Conservation (phyloP, 2,329 filamentous ascomycete species). For the Passalora sequoiae region DNA sequence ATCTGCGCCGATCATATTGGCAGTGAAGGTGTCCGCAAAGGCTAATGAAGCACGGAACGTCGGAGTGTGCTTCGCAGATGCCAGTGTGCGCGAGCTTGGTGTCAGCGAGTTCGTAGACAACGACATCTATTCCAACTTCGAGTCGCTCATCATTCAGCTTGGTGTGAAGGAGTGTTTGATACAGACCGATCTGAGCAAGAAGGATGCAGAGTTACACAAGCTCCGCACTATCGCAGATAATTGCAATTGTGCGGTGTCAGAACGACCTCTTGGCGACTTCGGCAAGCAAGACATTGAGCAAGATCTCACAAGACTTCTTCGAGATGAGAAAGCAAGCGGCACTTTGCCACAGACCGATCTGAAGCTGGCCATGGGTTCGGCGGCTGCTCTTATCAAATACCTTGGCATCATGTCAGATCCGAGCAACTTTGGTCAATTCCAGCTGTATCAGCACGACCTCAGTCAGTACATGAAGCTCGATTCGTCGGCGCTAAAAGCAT, state of each 20-base stretch:
- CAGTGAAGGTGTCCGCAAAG: constrained; percentile 88
- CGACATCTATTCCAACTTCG: constrained; percentile 95
- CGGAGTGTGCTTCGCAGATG: constrained; percentile 96
- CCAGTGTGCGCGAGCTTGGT: constrained; percentile 88
- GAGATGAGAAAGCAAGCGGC: constrained; percentile 73
- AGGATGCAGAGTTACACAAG: constrained; percentile 84
- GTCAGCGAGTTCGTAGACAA: constrained; percentile 99
- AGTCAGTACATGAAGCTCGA: constrained; percentile 98
- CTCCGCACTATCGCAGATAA: constrained; percentile 83
- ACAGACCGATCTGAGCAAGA: constrained; percentile 70
- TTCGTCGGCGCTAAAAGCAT: constrained; percentile 83
- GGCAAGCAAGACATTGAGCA: constrained; percentile 90
- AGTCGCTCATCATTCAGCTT: constrained; percentile 90
- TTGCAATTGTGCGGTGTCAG: constrained; percentile 84
- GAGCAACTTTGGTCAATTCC: constrained; percentile 94
- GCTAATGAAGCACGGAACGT: constrained; percentile 78
- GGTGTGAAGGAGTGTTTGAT: constrained; percentile 91
- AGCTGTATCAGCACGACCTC: constrained; percentile 93
- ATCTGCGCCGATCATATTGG: constrained; percentile 86
- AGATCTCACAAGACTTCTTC: constrained; percentile 78
- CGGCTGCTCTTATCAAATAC: constrained; percentile 90
- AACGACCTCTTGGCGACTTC: constrained; percentile 72
- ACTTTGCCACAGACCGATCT: constrained; percentile 84
- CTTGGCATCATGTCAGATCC: constrained; percentile 83
- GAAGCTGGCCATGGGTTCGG: constrained; percentile 93